Conservation (phyloP, 805 yeast species). For the Cyberlindnera veronae region DNA sequence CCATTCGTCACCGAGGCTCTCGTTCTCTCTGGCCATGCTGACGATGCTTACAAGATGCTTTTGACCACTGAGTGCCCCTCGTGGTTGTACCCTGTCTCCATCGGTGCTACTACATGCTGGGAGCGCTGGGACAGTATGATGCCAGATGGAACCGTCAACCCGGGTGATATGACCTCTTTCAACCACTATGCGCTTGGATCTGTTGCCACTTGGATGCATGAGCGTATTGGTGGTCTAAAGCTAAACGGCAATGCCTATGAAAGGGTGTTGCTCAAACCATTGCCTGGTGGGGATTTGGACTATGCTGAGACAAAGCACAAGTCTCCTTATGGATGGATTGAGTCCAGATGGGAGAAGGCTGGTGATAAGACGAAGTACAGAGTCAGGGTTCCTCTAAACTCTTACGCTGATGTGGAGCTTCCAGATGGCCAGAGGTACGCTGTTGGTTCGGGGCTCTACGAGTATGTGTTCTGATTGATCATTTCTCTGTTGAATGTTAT, state of each 20-base stretch:
- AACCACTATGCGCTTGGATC: slow-evolving; percentile 24
- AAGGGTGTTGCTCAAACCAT: slow-evolving; percentile 13
- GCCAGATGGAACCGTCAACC: slow-evolving; percentile 19
- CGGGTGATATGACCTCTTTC: slow-evolving; percentile 23
- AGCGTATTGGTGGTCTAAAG: slow-evolving; percentile 19
- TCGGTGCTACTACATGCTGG: slow-evolving; percentile 23
- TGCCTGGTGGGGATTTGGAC: slow-evolving; percentile 16
- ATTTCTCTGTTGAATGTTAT: too few species aligned
- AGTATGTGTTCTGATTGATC: slow-evolving; percentile 5
- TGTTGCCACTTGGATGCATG: slow-evolving; percentile 21
- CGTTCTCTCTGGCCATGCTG: slow-evolving; percentile 9
- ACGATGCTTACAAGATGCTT: slow-evolving; percentile 17
- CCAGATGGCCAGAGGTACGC: slow-evolving; percentile 10
- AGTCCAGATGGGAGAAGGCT: slow-evolving; percentile 13
- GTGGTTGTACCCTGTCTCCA: slow-evolving; percentile 19
- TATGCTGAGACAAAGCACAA: slow-evolving; percentile 13
- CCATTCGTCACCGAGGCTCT: slow-evolving; percentile 20
- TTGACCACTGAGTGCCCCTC: slow-evolving; percentile 15
- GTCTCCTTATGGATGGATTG: slow-evolving; percentile 19
- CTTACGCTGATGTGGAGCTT: slow-evolving; percentile 13
- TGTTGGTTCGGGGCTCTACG: slow-evolving; percentile 13
- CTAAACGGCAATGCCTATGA: slow-evolving; percentile 9
- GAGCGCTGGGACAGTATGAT: slow-evolving; percentile 22
- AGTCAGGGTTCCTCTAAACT: slow-evolving; percentile 15
- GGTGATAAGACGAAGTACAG: slow-evolving; percentile 8